A percentile compares a stretch with the other conserved stretches of the same genome.
Conservation (phyloP, 1,284 basidiomycete genomes). For the Coriolopsis trogii region DNA sequence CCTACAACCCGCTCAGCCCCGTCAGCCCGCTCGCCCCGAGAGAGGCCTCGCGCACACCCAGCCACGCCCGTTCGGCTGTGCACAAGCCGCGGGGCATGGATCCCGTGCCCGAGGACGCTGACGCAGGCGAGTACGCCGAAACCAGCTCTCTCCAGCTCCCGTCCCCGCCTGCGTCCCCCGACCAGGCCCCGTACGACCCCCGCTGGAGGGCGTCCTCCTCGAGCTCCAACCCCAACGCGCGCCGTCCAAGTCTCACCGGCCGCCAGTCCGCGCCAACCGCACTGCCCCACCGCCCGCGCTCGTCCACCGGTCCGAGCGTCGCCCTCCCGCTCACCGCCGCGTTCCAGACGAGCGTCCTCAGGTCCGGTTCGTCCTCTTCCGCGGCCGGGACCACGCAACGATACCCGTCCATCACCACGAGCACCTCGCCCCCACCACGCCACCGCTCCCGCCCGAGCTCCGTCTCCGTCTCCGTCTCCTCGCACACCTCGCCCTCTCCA, state of each 20-base stretch:
- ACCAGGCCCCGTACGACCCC: constrained; percentile 17
- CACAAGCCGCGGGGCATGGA: constrained; percentile 26
- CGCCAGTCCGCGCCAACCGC: constrained; percentile 24
- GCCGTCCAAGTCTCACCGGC: constrained; percentile 27
- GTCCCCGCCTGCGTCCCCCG: constrained; percentile 35
- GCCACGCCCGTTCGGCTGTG: constrained; percentile 12
- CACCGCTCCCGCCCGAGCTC: constrained; percentile 23
- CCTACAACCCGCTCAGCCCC: constrained; percentile 8
- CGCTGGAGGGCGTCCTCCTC: constrained; percentile 11
- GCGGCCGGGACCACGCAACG: constrained; percentile 7
- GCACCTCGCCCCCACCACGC: constrained; percentile 8
- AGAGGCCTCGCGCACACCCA: constrained; percentile 1
- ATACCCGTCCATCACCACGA: constrained; percentile 20
- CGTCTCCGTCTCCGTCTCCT: constrained; percentile 10
- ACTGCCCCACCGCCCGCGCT: constrained; percentile 32
- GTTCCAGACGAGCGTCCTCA: constrained; percentile 29
- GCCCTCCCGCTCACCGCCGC: constrained; percentile 28
- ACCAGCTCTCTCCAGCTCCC: constrained; percentile 32
- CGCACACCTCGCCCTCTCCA: constrained; percentile 11
- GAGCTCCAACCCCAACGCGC: constrained; percentile 12
- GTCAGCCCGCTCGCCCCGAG: background rate
- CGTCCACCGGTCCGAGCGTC: constrained; percentile 24
- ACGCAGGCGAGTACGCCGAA: constrained; percentile 17
- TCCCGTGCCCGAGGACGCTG: constrained; percentile 27
- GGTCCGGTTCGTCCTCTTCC: constrained; percentile 11